Evolutionary conservation across 306 rosid genomes (phyloP), one percentile per base, ranked within the genome.

Genomic region (Vigna angularis): DNA sequence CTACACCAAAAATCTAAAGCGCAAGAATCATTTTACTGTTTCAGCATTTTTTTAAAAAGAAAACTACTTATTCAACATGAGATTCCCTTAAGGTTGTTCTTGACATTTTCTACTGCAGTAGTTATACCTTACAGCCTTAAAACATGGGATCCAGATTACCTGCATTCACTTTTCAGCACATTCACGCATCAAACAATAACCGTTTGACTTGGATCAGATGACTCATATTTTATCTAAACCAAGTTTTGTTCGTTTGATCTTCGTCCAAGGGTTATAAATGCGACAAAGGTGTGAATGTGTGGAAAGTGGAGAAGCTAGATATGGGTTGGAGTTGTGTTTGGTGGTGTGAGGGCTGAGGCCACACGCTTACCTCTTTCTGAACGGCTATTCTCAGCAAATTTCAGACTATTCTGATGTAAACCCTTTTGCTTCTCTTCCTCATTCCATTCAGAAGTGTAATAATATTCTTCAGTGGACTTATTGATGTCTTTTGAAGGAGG

Each of bases 291-390:
- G 56, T 16, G 56, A n/a, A 51, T 51, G 57, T 2, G 24, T n/a
- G 32, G 7, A 61, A 63, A 63, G 47, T 63, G 48, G 16, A n/a
- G 50, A 66, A 20, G 75, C 76, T 83, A 88, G 42, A 78, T 90
- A 73, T 86, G 86, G 6, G 77, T 22, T 8, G 98, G 98, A 70
- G 97, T 92, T 14, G 87, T 34, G 10, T 83, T 82, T 3, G 96
- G 92, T 0, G 98, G 97, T 1, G 98, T 92, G 1, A 87, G 81
- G 3, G 87, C 96, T 2, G 97, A 88, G 8, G 50, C 85, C 0
- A 94, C 86, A 22, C 94, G 91, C 74, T 64, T 85, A 15, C 98
- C 98, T 44, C 97, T 89, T 86, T 94, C 98, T 4, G 97, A 92
- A 3, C 85, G 86, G 70, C 95, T 89, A 66, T 94, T 92, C 87